Evolutionary conservation across 1,139 yeast genomes (phyloP).

Genomic region (Kodamaea alishanica): DNA sequence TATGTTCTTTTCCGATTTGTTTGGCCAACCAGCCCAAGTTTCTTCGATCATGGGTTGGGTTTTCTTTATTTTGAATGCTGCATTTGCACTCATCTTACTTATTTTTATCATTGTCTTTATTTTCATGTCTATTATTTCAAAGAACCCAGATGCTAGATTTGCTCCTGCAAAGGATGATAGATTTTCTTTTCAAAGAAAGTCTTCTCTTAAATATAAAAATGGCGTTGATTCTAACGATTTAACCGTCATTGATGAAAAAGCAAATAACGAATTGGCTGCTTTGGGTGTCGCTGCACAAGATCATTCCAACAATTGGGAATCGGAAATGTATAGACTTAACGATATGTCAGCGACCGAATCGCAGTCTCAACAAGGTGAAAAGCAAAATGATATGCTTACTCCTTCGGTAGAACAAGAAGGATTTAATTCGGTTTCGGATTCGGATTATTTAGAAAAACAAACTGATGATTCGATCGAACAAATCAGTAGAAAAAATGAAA

Average conservation of each 20-base stretch:
- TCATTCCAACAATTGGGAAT: constrained; percentile 68
- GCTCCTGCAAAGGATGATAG: constrained; percentile 83
- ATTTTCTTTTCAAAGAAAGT: constrained; percentile 69
- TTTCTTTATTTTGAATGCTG: constrained; percentile 74
- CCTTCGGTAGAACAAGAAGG: constrained; percentile 22
- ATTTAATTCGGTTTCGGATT: constrained; percentile 4
- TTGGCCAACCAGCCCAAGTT: constrained; percentile 64
- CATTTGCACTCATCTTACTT: constrained; percentile 63
- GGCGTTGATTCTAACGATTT: background rate
- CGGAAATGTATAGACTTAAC: constrained; percentile 53
- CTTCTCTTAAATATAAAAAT: constrained; percentile 28
- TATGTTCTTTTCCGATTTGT: constrained; percentile 68
- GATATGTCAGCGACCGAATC: constrained; percentile 22
- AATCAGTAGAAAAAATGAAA: background rate
- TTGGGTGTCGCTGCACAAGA: constrained; percentile 70
- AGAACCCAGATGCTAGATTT: constrained; percentile 80
- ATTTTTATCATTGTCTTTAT: constrained; percentile 59
- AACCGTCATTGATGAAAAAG: constrained; percentile 13
- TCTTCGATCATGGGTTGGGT: constrained; percentile 79
- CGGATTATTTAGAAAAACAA: constrained; percentile 6
- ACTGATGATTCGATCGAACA: constrained; percentile 1
- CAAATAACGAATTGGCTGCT: constrained; percentile 60
- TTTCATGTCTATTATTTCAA: constrained; percentile 53
- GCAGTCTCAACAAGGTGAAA: constrained; percentile 5
- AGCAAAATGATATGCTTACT: constrained; percentile 20